Evolutionary conservation across 352 stramenopile genomes (phyloP), one percentile per base, ranked within the genome.

Genomic region (Peronospora belbahrii): DNA sequence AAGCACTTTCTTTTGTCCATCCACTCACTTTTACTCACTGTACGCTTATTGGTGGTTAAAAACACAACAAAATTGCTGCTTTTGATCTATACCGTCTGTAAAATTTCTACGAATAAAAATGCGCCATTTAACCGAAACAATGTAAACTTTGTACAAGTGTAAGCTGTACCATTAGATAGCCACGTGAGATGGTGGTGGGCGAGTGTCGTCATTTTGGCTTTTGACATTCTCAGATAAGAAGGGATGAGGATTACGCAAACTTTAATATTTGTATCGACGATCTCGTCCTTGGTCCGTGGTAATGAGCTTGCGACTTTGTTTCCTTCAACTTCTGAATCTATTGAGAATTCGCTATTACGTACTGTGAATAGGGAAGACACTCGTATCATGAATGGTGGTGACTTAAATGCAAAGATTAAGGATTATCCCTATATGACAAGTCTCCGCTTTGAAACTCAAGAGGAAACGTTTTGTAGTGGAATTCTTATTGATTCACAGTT

Each of bases 401-500:
- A 63, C 22, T 53, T 57, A 0, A 65, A 83, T 30, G 71, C 66
- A 28, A 65, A 76, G 28, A 64, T 67, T 6, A 32, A 47, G 10
- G 41, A 78, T 19, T 83, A 68, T 31, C 67, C 69, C 52, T 85
- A 64, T 50, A 67, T 65, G 6, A 55, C 70, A 19, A 74, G 52
- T 48, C 49, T 85, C 19, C 70, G 73, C 8, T 67, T 72, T 47
- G 42, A 62, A 23, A 25, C 13, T 14, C 43, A 25, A 56, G 62
- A 47, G 34, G 34, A 39, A 13, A 78, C 59, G 0, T 85, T 71
- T 48, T 88, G 76, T 41, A 74, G 74, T 2, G 76, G 69, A 18
- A 65, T 68, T 20, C 63, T 88, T 3, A 77, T 88, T 30, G 59
- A 59, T 10, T 41, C 70, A 19, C 52, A 74, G 43, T 84, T 79